Evolutionary conservation across 441 rosid species (phyloP), one percentile per base, ranked within the genome.

Genomic region (Capsella rubella): DNA sequence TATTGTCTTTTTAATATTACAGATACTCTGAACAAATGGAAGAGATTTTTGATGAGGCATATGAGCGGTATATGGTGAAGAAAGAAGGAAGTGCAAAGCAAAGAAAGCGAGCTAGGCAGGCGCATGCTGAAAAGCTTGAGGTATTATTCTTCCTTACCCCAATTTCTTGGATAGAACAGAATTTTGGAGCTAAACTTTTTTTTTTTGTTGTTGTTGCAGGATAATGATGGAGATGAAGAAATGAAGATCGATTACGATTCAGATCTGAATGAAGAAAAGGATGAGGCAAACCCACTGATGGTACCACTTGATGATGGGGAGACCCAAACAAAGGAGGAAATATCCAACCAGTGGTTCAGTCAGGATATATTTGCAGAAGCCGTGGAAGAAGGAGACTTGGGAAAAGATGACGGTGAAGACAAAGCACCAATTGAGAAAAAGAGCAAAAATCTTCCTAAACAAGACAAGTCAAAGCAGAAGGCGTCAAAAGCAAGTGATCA

Each of bases 361-460:
- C 98, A 95, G 81, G 93, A 89, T 51, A 83, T 95, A 70, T 95
- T 95, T 80, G 85, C 90, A 14, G 86, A 90, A 83, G 97, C 95
- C 8, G 90, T 79, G 18, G 94, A 88, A 72, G 93, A 87, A 21
- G 99, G 93, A 64, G 96, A 89, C 81, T 82, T 90, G 79, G 89
- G 66, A 37, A 82, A 83, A 69, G 71, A 59, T 66, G 86, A 80
- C 25, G 74, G 82, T 69, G 93, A 88, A 27, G 87, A 85, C 67
- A 89, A 87, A 71, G 82, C 77, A 83, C 81, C 66, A 73, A 71
- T 82, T 16, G 81, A 76, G 69, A 78, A 29, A 34, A 74, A 9
- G 31, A 74, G 61, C 54, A 68, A 83, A 66, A 78, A 69, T 27
- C 47, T 39, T 43, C 43, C 74, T 3, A 45, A 78, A 37, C 72